phyloP scores from a whole-genome alignment of 768 basidiomycete species.

The Exidia glandulosa region DNA sequence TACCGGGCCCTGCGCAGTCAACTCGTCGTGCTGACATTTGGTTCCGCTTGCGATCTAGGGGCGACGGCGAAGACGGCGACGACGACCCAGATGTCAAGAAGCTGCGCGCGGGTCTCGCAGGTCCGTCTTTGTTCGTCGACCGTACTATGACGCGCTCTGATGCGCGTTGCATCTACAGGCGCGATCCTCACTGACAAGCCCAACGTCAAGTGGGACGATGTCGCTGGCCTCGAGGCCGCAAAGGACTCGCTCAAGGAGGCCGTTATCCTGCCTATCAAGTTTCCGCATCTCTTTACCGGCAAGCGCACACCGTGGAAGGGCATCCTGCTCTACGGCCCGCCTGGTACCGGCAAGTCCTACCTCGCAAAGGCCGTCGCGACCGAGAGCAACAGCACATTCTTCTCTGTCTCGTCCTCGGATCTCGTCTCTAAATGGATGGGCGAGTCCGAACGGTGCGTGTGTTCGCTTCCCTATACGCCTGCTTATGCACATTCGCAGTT shows the following conservation, averaged over 20 bases:
- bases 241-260: slow-evolving; percentile 97
- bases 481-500: slow-evolving; percentile 30
- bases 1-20: too few species aligned
- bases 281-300: slow-evolving; percentile 95
- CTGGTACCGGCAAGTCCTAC: slow-evolving; percentile 94
- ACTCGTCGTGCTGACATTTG: slow-evolving; percentile 5
- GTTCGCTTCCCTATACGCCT: neutral
- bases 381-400: slow-evolving; percentile 98
- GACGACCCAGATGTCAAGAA: slow-evolving; percentile 93
- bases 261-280: slow-evolving; percentile 98
- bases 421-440: slow-evolving; percentile 99
- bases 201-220: slow-evolving; percentile 97
- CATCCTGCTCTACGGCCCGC: slow-evolving; percentile 92
- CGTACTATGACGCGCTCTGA: neutral
- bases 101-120: slow-evolving; percentile 77
- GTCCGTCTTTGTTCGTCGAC: slow-evolving; percentile 9
- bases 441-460: slow-evolving; percentile 81
- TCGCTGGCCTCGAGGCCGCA: slow-evolving; percentile 89
- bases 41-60: neutral
- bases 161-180: slow-evolving; percentile 18
- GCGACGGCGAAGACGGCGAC: slow-evolving; percentile 48
- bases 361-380: slow-evolving; percentile 98
- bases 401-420: slow-evolving; percentile 89
- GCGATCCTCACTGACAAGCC: slow-evolving; percentile 91
- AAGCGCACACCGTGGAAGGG: slow-evolving; percentile 97